Percentiles rank a stretch among this genome's conserved stretches.
Conservation (phyloP, 2,329 filamentous ascomycete genomes). For the Aureobasidium sp. region DNA sequence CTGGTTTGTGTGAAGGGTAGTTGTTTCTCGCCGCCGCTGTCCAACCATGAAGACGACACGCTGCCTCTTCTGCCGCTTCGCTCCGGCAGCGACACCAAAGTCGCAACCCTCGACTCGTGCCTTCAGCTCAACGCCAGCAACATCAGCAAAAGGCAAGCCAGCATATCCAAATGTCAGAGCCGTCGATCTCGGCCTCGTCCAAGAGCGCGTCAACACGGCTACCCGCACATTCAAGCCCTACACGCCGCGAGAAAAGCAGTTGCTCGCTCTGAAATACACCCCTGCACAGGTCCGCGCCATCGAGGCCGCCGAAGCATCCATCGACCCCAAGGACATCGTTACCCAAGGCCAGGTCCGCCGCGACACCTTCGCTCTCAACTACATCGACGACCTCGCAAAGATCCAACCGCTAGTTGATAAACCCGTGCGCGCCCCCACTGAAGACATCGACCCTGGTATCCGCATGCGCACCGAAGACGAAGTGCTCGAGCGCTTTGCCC, state of each 20-base stretch:
- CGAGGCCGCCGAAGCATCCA: conserved; percentile 68
- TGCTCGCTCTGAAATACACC: conserved; percentile 63
- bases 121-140: conserved; percentile 31
- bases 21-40: conserved; percentile 18
- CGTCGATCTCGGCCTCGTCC: conserved; percentile 27
- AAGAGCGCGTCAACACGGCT: conserved; percentile 15
- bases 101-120: conserved; percentile 27
- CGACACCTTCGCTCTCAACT: conserved; percentile 65
- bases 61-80: conserved; percentile 34
- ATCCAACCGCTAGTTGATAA: conserved; percentile 74
- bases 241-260: conserved; percentile 56
- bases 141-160: conserved; percentile 32
- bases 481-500: conserved; percentile 51
- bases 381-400: conserved; percentile 75
- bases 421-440: conserved; percentile 36
- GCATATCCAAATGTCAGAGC: conserved; percentile 40
- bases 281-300: conserved; percentile 75
- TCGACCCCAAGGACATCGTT: conserved; percentile 67
- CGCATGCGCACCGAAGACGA: conserved; percentile 57
- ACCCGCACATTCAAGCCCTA: conserved; percentile 54
- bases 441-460: conserved; percentile 49
- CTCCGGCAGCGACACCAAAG: conserved; percentile 23
- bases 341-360: conserved; percentile 63
- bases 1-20: neutral
- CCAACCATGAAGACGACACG: conserved; percentile 28